Evolutionary conservation across 805 yeast genomes (phyloP), one percentile per base, ranked within the genome.

Genomic region (Lipomyces spencermartinsiae): DNA sequence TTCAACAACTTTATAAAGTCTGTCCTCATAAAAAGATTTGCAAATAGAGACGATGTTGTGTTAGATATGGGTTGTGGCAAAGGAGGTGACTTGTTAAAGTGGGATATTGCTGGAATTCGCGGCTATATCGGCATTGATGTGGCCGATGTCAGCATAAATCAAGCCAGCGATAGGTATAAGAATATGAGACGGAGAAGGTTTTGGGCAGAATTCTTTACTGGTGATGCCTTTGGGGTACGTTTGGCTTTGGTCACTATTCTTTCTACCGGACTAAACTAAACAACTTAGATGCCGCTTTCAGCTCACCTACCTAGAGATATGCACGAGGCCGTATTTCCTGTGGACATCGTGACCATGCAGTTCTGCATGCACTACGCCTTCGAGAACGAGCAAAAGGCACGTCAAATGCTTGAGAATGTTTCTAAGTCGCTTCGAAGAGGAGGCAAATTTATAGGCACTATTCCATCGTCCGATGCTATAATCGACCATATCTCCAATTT

Each of bases 41-140:
- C 89, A 1, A 81, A 80, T 46, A 81, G 82, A 58, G 80, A 86
- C 69, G 84, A 85, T 54, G 83, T 85, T 25, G 92, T 90, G 0
- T 80, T 95, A 22, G 99, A 95, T 76, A 79, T 94, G 65, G 97
- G 97, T 16, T 93, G 98, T 79, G 99, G 99, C 14, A 96, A 95
- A 78, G 99, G 99, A 62, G 99, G 99, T 34, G 99, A 95, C 80
- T 80, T 95, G 74, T 87, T 90, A 73, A 95, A 95, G 77, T 94
- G 97, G 88, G 90, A 89, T 62, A 86, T 86, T 73, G 89, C 92
- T 0, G 81, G 85, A 25, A 85, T 92, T 1, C 84, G 86, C 29
- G 93, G 93, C 59, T 91, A 90, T 72, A 87, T 93, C 64, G 99
- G 99, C 1, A 84, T 95, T 35, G 99, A 95, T 79, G 89, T 95